Base-by-base conservation (phyloP, 495 filamentous ascomycete genomes). In the Neurospora sp. region DNA sequence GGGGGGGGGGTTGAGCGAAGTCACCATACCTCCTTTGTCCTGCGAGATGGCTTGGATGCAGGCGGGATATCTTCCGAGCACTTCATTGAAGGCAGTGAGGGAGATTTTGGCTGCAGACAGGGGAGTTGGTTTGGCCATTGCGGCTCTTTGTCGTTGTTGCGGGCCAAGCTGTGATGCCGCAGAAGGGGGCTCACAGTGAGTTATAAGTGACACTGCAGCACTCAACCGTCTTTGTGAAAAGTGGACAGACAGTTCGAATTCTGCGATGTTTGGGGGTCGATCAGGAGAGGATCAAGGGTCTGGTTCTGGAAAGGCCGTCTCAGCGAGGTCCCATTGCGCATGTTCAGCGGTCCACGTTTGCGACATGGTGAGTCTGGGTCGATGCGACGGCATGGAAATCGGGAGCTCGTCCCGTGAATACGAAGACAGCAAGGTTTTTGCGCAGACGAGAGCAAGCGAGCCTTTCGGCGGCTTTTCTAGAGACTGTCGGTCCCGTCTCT, bases 41-140 rank as follows among this genome's bases (percentile, higher is more conserved):
- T 69, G 75, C 8, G 84, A 85, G 42, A 85, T 80, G n/a, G 76
- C 77, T 70, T 82, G 74, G 71, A 86, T 77, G n/a, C 82, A 77
- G 5, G 80, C 72, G 44, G 77, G 75, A 77, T 86, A 86, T 39
- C 74, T 78, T 41, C 72, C 71, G 38, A 85, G 78, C 18, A 73
- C 62, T 27, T 77, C 71, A 20, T 75, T 72, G 73, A 85, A 85
- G 69, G 79, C 75, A 23, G 69, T 70, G 71, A 73, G 78, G 44
- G 83, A 79, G 48, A 86, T 84, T 39, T 72, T 76, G 48, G 78
- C 78, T 70, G 79, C 75, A 39, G 72, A 82, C n/a, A 77, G 75
- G 37, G 73, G 40, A 71, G 73, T 69, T 31, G 72, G 62, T 72
- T 73, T 77, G 16, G 72, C 75, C 79, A 81, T 81, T 75, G 75